These are phyloP conservation scores for Hansenula anomala DNA, from an alignment of 1,139 yeast genomes.

Conservation along the genomic window DNA sequence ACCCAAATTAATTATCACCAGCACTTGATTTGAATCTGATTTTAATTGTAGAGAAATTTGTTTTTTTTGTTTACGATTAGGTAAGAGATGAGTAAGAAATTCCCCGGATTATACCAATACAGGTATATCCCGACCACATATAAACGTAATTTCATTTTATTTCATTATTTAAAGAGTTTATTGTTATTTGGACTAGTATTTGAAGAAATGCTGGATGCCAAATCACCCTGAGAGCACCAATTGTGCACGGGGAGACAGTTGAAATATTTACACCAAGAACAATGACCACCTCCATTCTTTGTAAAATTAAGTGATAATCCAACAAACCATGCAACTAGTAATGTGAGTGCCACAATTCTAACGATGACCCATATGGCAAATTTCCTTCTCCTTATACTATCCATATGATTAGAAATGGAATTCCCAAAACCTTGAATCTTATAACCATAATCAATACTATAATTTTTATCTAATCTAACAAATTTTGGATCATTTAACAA, in stretches of 20 bases:
- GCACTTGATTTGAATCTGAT: too few species aligned
- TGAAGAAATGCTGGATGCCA: constrained; percentile 19
- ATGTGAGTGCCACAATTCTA: constrained; percentile 41
- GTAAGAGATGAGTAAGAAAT: too few species aligned
- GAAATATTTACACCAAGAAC: constrained; percentile 71
- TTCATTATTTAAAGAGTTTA: too few species aligned
- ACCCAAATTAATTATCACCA: too few species aligned
- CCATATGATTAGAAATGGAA: neutral
- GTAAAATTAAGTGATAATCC: constrained; percentile 46
- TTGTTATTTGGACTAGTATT: too few species aligned
- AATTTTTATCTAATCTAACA: constrained; percentile 26
- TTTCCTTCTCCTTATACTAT: constrained; percentile 16
- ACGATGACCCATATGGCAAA: constrained; percentile 48
- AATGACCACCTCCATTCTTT: constrained; percentile 39
- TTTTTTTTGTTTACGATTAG: too few species aligned
- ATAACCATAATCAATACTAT: constrained; percentile 1
- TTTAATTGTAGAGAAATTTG: too few species aligned
- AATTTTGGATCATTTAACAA: constrained; percentile 58
- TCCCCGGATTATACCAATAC: too few species aligned
- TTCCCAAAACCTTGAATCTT: neutral
- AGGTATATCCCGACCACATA: too few species aligned
- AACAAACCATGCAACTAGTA: constrained; percentile 48
- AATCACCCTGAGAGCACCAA: constrained; percentile 65
- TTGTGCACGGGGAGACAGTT: constrained; percentile 68
- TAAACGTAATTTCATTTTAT: too few species aligned